phyloP scores from a whole-genome alignment of 139 green algal genomes.

The Chlamydomonas incerta region DNA sequence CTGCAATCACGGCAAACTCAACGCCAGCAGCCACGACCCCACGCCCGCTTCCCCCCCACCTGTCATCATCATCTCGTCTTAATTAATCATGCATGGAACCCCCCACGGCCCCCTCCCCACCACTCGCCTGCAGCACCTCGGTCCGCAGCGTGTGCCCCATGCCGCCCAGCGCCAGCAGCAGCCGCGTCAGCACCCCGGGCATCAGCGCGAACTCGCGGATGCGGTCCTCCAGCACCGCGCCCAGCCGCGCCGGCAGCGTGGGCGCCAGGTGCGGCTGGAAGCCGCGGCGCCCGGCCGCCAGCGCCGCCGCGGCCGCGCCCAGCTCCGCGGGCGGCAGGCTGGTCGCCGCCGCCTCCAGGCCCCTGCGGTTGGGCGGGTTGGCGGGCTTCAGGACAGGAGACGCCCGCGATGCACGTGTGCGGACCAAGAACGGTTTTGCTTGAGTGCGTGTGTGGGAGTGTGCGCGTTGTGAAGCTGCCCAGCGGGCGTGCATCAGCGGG shows the following conservation, averaged over 20 bases:
- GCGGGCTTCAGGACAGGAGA: too few relatives aligned
- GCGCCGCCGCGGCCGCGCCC: neutral
- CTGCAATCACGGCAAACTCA: too few relatives aligned
- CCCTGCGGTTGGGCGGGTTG: too few relatives aligned
- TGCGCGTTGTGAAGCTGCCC: too few relatives aligned
- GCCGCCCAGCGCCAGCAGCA: neutral
- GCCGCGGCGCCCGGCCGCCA: neutral
- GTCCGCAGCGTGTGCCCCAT: constrained; percentile 36
- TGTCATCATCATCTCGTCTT: neutral
- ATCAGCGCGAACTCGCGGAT: neutral
- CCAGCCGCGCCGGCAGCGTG: constrained; percentile 6
- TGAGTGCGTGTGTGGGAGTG: too few relatives aligned
- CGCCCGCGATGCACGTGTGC: too few relatives aligned
- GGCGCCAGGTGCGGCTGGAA: constrained; percentile 20
- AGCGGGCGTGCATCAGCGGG: too few relatives aligned
- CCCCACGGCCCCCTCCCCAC: neutral
- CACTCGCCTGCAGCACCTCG: constrained; percentile 9
- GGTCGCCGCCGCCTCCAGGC: neutral
- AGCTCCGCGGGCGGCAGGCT: neutral
- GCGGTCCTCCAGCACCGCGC: neutral
- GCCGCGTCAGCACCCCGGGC: neutral
- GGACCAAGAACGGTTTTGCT: too few relatives aligned
- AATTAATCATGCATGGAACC: too few relatives aligned
- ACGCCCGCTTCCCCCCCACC: neutral
- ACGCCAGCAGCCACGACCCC: too few relatives aligned